Base-by-base conservation (phyloP, 2,329 filamentous ascomycete species). In the Acarospora socialis region DNA sequence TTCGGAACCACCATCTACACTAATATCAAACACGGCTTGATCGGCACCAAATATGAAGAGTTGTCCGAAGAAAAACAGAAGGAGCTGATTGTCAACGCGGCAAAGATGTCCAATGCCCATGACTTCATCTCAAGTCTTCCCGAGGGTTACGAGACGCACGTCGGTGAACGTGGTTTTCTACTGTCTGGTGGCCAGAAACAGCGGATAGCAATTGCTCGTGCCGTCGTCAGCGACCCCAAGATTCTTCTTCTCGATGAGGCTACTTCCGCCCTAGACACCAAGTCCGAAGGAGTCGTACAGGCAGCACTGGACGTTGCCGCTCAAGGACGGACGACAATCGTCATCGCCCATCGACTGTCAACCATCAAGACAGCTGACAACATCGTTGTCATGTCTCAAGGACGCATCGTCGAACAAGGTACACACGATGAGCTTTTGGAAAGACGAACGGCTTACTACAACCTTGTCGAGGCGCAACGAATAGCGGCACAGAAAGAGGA, bases 121-220 rank as follows among this genome's bases (percentile, higher is more conserved):
- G 84, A 92, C 42, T 98, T 98, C 51, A 77, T 98, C 43, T 70
- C 63, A 4, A 58, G 67, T 8, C 68, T 95, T 1, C 84, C 90
- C 0, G 80, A 95, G 44, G 80, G 81, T 2, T 95, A 95, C 47
- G 72, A 93, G 43, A 95, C 90, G 0, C 77, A 92, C 43, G 87
- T 95, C n/a, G 90, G 90, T 35, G 84, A 95, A 55, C 77, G 86
- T 40, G 90, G 90, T 7, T 92, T 93, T 51, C 60, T 94, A 32
- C 66, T 98, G 6, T 92, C 82, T 34, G 90, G 90, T 52, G 90
- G 90, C 21, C 90, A 98, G 57, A 93, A 94, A 55, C 90, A 95
- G 57, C 81, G 90, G 45, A 92, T 95, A 49, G 86, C 87, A 8
- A 94, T 95, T 54, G 84, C 87, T 5, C 70, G 84, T 48, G 86